Conservation (phyloP, 2,329 filamentous ascomycete species). For the Rhinocladiella similis region DNA sequence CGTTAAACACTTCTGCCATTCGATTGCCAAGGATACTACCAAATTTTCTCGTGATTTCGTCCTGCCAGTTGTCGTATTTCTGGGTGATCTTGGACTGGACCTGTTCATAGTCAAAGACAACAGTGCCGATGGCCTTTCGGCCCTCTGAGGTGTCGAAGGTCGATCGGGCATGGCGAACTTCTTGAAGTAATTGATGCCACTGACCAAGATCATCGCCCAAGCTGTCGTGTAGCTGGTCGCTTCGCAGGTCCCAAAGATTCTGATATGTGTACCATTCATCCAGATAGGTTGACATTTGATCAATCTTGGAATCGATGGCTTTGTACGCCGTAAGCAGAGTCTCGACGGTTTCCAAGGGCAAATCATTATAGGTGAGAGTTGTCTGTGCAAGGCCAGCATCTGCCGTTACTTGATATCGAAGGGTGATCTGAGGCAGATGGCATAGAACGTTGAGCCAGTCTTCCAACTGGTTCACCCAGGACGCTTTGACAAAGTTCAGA, state of each 20-base stretch:
- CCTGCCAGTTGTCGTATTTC: conserved; percentile 99
- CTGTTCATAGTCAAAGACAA: conserved; percentile 96
- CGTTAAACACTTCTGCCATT: conserved; percentile 88
- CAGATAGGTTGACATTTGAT: conserved; percentile 79
- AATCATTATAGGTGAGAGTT: conserved; percentile 74
- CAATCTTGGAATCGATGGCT: conserved; percentile 78
- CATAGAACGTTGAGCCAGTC: conserved; percentile 92
- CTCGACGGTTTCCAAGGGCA: conserved; percentile 80
- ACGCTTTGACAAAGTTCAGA: conserved; percentile 84
- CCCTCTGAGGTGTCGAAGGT: conserved; percentile 98
- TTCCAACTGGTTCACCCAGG: conserved; percentile 90
- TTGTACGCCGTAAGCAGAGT: conserved; percentile 78
- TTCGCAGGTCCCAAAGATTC: conserved; percentile 95
- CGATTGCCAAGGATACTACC: conserved; percentile 82
- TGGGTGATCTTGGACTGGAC: conserved; percentile 98
- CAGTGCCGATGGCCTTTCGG: conserved; percentile 86
- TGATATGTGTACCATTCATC: conserved; percentile 99
- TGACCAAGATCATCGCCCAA: conserved; percentile 87
- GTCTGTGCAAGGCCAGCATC: conserved; percentile 60
- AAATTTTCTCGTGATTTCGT: conserved; percentile 94
- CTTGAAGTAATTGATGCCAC: conserved; percentile 94
- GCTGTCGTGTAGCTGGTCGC: conserved; percentile 90
- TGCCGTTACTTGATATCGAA: conserved; percentile 87
- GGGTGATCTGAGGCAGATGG: conserved; percentile 88
- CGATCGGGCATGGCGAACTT: conserved; percentile 90